Conservation (phyloP, 225 moss, liverwort and hornwort species). For the Physcomitrium patens region DNA sequence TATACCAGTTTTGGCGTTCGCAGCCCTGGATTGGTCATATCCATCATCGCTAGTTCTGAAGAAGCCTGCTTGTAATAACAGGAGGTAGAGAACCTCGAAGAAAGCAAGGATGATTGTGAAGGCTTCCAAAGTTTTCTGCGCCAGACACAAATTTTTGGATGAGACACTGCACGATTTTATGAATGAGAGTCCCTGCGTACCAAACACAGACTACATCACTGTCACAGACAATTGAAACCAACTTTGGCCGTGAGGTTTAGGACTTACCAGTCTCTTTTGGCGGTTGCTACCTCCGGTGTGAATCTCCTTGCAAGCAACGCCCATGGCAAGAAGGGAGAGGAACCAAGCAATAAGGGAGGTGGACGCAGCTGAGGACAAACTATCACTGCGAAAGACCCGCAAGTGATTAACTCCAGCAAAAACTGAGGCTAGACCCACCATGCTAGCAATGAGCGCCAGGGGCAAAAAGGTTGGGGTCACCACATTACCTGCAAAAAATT, state of each 20-base stretch:
- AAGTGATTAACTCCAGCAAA: constrained; percentile 48
- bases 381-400: constrained; percentile 44
- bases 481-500: constrained; percentile 39
- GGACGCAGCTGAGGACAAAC: constrained; percentile 43
- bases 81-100: constrained; percentile 43
- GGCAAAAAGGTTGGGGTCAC: constrained; percentile 44
- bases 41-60: constrained; percentile 44
- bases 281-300: constrained; percentile 46
- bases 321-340: constrained; percentile 47
- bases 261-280: constrained; percentile 42
- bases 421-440: constrained; percentile 51
- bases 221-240: no score
- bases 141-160: not conserved
- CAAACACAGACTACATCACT: not conserved
- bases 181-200: no score
- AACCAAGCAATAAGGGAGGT: constrained; percentile 47
- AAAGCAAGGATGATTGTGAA: constrained; percentile 49
- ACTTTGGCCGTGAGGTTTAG: not conserved
- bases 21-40: constrained; percentile 33
- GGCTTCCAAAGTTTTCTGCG: constrained; percentile 48
- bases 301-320: constrained; percentile 55
- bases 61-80: constrained; percentile 47
- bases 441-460: constrained; percentile 42
- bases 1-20: constrained; percentile 27
- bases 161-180: not conserved